Percentiles rank a stretch among this genome's conserved stretches.
These are phyloP conservation scores for Rhodomyrtus tomentosa DNA, from an alignment of 345 rosid species.

Conservation along the genomic window DNA sequence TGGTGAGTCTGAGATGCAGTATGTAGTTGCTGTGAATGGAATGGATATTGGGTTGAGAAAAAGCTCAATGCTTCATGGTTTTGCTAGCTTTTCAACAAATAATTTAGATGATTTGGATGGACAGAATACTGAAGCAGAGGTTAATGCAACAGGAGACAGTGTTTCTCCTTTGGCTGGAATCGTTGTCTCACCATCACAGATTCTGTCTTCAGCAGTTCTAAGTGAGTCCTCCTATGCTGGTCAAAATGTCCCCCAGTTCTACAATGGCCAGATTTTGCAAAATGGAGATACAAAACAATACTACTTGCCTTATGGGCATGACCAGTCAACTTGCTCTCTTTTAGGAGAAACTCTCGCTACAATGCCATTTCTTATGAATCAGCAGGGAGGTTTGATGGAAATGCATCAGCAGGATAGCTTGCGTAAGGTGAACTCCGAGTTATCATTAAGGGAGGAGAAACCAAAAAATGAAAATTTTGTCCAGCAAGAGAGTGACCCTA, in stretches of 20 bases:
- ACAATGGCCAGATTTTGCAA: constrained; percentile 30
- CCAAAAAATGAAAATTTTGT: background rate
- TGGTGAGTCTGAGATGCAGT: constrained; percentile 66
- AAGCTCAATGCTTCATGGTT: constrained; percentile 24
- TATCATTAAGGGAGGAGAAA: background rate
- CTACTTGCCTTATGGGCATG: constrained; percentile 20
- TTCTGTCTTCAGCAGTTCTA: constrained; percentile 26
- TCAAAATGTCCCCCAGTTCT: constrained; percentile 37
- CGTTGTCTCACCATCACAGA: constrained; percentile 18
- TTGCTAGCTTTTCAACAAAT: constrained; percentile 40
- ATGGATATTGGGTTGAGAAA: constrained; percentile 38
- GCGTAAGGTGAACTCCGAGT: background rate
- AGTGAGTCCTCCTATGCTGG: constrained; percentile 27
- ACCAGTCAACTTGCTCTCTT: constrained; percentile 24
- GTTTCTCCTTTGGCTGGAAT: constrained; percentile 23
- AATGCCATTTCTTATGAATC: constrained; percentile 19
- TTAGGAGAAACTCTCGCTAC: constrained; percentile 21
- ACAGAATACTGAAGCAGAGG: constrained; percentile 19
- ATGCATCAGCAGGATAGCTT: background rate
- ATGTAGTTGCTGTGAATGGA: constrained; percentile 66
- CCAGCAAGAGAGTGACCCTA: constrained; percentile 8
- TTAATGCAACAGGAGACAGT: constrained; percentile 22
- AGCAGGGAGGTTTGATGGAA: constrained; percentile 25
- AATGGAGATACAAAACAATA: constrained; percentile 14
- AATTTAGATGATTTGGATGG: constrained; percentile 39